These are phyloP conservation scores for Apiospora saccharicola DNA, from an alignment of 2,329 filamentous ascomycete species.

Conservation along the genomic window DNA sequence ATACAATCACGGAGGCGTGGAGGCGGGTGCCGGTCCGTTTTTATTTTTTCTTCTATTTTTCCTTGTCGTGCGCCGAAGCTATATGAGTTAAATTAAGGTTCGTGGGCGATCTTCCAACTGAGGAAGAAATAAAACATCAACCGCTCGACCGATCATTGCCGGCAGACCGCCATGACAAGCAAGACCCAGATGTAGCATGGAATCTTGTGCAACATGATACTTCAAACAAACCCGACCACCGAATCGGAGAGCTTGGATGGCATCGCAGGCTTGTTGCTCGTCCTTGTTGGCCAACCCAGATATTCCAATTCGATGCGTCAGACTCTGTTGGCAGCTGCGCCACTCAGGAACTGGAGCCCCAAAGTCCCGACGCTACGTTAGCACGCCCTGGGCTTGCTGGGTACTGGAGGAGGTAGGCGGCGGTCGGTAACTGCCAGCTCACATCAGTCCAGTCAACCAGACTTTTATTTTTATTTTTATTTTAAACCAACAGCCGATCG, in stretches of 20 bases:
- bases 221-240: constrained; percentile 8
- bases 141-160: background rate
- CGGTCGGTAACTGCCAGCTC: constrained; percentile 12
- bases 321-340: constrained; percentile 19
- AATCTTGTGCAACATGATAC: constrained; percentile 17
- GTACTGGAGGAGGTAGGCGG: constrained; percentile 4
- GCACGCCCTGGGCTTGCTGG: no score
- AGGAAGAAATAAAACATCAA: constrained; percentile 1
- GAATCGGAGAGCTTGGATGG: constrained; percentile 5
- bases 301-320: constrained; percentile 14
- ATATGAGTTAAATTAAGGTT: constrained; percentile 20
- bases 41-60: background rate
- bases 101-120: background rate
- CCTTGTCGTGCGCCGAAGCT: background rate
- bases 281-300: background rate
- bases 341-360: constrained; percentile 9
- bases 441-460: constrained; percentile 1
- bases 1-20: background rate
- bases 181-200: constrained; percentile 3
- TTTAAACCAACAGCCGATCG: constrained; percentile 7
- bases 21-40: background rate
- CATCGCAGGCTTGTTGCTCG: background rate
- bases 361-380: constrained; percentile 1
- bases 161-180: constrained; percentile 17
- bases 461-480: background rate